Base-by-base conservation (phyloP, 2,329 filamentous ascomycete species). In the Aspergillus sp. region DNA sequence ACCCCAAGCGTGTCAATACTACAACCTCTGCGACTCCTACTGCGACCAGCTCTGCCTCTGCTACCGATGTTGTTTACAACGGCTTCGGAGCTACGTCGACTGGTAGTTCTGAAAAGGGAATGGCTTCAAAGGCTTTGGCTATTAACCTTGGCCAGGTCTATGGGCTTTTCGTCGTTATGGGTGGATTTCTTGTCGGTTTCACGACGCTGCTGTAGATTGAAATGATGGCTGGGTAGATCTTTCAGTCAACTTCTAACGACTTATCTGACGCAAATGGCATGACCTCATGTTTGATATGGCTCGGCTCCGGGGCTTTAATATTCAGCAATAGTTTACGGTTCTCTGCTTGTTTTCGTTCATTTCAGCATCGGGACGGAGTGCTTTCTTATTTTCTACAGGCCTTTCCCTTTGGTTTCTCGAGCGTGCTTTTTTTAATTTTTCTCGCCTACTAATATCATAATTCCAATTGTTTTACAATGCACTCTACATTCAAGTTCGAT, bases 181-280 rank as follows among this genome's bases (percentile, higher is more conserved):
- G 72, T 40, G 74, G 74, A 29, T 66, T 83, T 43, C 72, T 82
- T 49, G 74, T 75, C 34, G 81, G 79, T 11, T 81, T 84, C 54
- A 73, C 78, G 36, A 48, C 72, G 45, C 53, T 79, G 48, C 65
- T 81, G 46, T 81, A 64, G 19, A 19, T 19, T 19, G 19, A 19
- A 19, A 19, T 19, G 19, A 19, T 19, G 19, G 19, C 19, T 19
- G 19, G 19, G 19, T 19, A 19, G 19, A 19, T 19, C 19, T 19
- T 9, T n/a, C n/a, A 32, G 8, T 32, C 8, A 8, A 32, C 31
- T 32, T 32, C 31, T 32, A 8, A 32, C 8, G 8, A 32, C 8
- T 32, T 8, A 9, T 32, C 31, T 32, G 8, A 8, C 31, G n/a
- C 31, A 32, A n/a, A 32, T n/a, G 31, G 8, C 31, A 32, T 32